Percentiles rank a stretch among this genome's conserved stretches.
phyloP scores from a whole-genome alignment of 2,329 filamentous ascomycete species.

The Aspergillus felis region DNA sequence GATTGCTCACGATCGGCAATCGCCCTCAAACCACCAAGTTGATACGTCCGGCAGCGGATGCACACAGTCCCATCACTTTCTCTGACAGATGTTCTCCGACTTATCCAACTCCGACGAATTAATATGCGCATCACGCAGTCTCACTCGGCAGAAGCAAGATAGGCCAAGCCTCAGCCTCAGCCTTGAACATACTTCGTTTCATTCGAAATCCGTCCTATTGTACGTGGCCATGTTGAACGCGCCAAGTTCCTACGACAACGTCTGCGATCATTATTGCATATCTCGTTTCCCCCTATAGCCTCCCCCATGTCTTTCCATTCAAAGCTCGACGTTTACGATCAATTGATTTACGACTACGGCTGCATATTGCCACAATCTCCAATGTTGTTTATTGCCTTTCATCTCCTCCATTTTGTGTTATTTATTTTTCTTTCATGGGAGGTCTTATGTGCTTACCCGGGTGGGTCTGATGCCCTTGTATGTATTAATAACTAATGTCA shows the following conservation, averaged over 20 bases:
- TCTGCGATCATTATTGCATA: background rate
- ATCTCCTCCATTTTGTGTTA: background rate
- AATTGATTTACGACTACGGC: background rate
- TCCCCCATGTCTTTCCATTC: background rate
- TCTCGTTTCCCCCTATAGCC: background rate
- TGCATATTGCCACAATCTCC: background rate
- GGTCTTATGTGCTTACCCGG: background rate
- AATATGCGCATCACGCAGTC: background rate
- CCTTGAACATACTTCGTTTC: background rate
- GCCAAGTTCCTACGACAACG: background rate
- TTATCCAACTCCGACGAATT: slow-evolving; percentile 2
- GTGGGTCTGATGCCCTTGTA: background rate
- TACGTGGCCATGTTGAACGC: background rate
- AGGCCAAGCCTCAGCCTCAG: background rate
- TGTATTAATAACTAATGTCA: background rate
- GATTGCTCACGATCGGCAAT: slow-evolving; percentile 9
- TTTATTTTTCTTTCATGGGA: background rate
- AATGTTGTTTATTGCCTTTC: slow-evolving; percentile 7
- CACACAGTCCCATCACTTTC: slow-evolving; percentile 9
- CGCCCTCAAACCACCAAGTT: slow-evolving; percentile 1
- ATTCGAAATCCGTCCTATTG: background rate
- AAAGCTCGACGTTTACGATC: background rate
- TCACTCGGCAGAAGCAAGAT: background rate
- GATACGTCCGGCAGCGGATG: slow-evolving; percentile 5
- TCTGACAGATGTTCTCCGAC: slow-evolving; percentile 10